Evolutionary conservation across 306 rosid species (phyloP), one percentile per base, ranked within the genome.

Genomic region (Quercus suber): DNA sequence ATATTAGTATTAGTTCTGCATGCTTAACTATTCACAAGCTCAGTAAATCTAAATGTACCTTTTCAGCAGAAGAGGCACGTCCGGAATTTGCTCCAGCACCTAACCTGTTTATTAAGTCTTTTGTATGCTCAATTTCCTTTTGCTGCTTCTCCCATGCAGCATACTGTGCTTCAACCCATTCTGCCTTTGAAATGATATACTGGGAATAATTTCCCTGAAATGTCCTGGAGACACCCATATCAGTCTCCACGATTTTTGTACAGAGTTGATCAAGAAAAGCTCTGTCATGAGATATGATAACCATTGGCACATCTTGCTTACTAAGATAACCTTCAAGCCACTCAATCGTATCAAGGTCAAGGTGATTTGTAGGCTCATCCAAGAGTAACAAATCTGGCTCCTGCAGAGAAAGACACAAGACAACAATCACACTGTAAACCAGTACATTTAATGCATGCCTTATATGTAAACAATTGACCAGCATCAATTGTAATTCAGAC

Each of bases 131-230:
- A 81, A 95, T 95, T 86, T 95, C 98, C 84, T 92, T 95, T 88
- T 95, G 98, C 90, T 95, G 98, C 92, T 95, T 95, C 87, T 90
- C 98, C 98, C 97, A 95, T 64, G 99, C 97, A 78, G 97, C 93
- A 84, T 88, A 77, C 82, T 95, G 98, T 73, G 93, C 73, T 85
- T 92, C 99, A 73, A 89, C 87, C 99, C 99, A 95, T 49, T 88
- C 87, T 55, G 94, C 98, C 84, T 84, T 95, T 65, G 94, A 86
- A 83, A 89, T 11, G 17, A 92, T 73, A 82, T 80, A 95, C 84
- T 91, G 84, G 7, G 99, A 95, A 89, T 95, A 95, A 79, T 95
- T 95, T 75, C 99, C 99, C 28, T 77, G 93, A 68, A 58, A 95
- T 12, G 97, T 95, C 76, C 96, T 90, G 73, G 97, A 84, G 25